These are phyloP conservation scores for Botrytis deweyae DNA, from an alignment of 2,329 filamentous ascomycete species.

Conservation along the genomic window DNA sequence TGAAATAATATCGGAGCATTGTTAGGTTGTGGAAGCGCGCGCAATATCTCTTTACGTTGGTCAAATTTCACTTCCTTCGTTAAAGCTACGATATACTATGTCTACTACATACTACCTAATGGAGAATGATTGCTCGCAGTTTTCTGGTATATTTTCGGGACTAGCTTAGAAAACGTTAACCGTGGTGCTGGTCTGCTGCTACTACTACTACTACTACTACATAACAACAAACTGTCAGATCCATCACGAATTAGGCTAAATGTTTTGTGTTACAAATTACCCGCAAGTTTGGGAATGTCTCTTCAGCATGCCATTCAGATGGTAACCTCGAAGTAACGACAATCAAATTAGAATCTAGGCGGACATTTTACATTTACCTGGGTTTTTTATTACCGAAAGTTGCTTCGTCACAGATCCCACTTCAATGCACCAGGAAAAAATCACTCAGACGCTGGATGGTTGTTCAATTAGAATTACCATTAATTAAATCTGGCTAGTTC, in stretches of 20 bases:
- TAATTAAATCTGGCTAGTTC: conserved; percentile 10
- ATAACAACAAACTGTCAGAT: conserved; percentile 13
- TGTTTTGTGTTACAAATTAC: conserved; percentile 17
- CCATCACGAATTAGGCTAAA: neutral
- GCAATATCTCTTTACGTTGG: conserved; percentile 6
- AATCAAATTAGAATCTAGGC: conserved; percentile 9
- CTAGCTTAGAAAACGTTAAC: neutral
- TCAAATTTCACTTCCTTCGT: neutral
- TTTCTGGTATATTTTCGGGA: neutral
- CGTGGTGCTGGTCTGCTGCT: neutral
- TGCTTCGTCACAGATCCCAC: conserved; percentile 9
- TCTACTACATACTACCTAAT: neutral
- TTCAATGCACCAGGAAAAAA: neutral
- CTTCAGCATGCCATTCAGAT: conserved; percentile 10
- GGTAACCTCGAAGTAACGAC: neutral
- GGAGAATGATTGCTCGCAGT: neutral
- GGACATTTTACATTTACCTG: neutral
- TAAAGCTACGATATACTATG: neutral
- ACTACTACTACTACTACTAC: neutral
- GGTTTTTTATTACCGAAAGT: neutral
- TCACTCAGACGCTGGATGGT: neutral
- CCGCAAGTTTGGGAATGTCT: conserved; percentile 21
- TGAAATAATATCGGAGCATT: neutral
- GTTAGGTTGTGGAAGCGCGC: conserved; percentile 19
- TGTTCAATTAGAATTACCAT: conserved; percentile 16